Evolutionary conservation across 495 filamentous ascomycete genomes (phyloP).

Genomic region (Lepraria neglecta): DNA sequence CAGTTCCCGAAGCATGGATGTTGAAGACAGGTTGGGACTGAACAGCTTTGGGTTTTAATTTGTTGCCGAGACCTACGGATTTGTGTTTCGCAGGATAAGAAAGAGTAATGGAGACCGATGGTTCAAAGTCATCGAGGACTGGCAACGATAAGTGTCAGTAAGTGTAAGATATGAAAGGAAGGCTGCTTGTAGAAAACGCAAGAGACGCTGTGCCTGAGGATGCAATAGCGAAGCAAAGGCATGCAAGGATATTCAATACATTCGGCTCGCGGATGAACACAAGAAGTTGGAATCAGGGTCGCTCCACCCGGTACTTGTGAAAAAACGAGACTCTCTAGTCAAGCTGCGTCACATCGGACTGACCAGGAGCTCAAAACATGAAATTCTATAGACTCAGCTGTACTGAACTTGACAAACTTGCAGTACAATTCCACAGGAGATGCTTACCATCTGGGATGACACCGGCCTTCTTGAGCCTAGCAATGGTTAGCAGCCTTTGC

Average conservation of each 20-base stretch:
- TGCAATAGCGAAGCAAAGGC: too few relatives aligned
- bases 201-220: too few relatives aligned
- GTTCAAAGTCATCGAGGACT: constrained; percentile 60
- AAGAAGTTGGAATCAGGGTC: too few relatives aligned
- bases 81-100: constrained; percentile 43
- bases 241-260: too few relatives aligned
- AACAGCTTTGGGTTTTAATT: constrained; percentile 45
- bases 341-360: too few relatives aligned
- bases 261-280: too few relatives aligned
- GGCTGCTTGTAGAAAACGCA: too few relatives aligned
- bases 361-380: too few relatives aligned
- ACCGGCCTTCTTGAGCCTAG: constrained; percentile 9
- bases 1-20: constrained; percentile 26
- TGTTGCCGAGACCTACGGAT: constrained; percentile 55
- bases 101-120: constrained; percentile 45
- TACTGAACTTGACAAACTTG: too few relatives aligned
- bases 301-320: too few relatives aligned
- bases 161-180: too few relatives aligned
- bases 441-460: constrained; percentile 16
- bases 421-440: not conserved
- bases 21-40: constrained; percentile 46
- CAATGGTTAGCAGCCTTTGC: not conserved
- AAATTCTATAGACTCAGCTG: not conserved
- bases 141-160: constrained; percentile 4
- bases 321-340: too few relatives aligned